phyloP scores from a whole-genome alignment of 2,329 filamentous ascomycete species.

The Stagonosporopsis chrysanthemi region DNA sequence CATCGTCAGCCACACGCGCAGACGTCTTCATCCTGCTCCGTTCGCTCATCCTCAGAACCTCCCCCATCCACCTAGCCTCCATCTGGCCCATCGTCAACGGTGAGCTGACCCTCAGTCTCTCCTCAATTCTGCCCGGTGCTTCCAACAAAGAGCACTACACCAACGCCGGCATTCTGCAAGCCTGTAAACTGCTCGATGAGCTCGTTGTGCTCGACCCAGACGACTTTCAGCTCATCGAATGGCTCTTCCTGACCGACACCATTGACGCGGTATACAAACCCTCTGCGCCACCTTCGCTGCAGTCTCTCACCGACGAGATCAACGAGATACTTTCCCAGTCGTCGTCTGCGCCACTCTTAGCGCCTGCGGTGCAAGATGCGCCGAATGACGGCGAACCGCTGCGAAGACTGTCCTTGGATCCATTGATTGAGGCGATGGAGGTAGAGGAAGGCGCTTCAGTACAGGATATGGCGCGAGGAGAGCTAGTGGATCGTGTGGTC shows the following conservation, averaged over 20 bases:
- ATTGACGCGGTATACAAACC: slow-evolving; percentile 93
- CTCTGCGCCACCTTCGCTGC: slow-evolving; percentile 68
- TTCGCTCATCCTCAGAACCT: slow-evolving; percentile 79
- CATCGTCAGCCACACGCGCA: slow-evolving; percentile 85
- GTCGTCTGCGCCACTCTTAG: slow-evolving; percentile 8
- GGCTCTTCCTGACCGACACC: slow-evolving; percentile 96
- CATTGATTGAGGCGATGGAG: slow-evolving; percentile 44
- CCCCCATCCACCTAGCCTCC: slow-evolving; percentile 78
- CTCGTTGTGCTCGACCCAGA: slow-evolving; percentile 88
- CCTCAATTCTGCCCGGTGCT: slow-evolving; percentile 73
- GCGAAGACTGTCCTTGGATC: slow-evolving; percentile 54
- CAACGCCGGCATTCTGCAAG: slow-evolving; percentile 80
- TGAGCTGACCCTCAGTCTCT: slow-evolving; percentile 82
- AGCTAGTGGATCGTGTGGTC: slow-evolving; percentile 77
- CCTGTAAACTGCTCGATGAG: slow-evolving; percentile 90
- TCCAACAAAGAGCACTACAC: slow-evolving; percentile 77
- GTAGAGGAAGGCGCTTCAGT: slow-evolving; percentile 53
- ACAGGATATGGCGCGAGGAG: slow-evolving; percentile 62
- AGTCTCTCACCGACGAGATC: slow-evolving; percentile 81
- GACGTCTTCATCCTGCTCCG: slow-evolving; percentile 91
- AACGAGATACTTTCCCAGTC: slow-evolving; percentile 70
- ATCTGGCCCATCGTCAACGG: slow-evolving; percentile 91
- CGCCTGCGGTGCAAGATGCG: slow-evolving; percentile 3
- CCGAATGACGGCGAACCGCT: slow-evolving; percentile 25
- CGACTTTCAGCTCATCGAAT: slow-evolving; percentile 97